Evolutionary conservation across 495 filamentous ascomycete species (phyloP).

Genomic region (Terfezia claveryi): DNA sequence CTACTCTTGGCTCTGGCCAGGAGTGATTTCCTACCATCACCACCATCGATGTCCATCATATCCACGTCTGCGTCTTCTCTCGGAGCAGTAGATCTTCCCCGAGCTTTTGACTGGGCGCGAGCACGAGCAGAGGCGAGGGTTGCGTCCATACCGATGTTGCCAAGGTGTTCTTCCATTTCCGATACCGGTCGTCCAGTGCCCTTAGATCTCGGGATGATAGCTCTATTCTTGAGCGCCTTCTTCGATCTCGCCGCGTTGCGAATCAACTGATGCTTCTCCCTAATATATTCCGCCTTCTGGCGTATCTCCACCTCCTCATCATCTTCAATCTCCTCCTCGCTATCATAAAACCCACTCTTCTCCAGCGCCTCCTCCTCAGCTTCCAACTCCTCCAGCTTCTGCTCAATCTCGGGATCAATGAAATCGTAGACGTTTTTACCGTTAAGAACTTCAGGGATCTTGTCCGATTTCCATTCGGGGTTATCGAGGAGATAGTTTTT

Average conservation of each 20-base stretch:
- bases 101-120: constrained; percentile 42
- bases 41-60: constrained; percentile 71
- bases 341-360: constrained; percentile 59
- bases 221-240: constrained; percentile 89
- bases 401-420: constrained; percentile 88
- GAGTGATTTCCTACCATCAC: constrained; percentile 30
- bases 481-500: constrained; percentile 67
- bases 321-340: constrained; percentile 39
- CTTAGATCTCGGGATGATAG: constrained; percentile 60
- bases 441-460: constrained; percentile 75
- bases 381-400: constrained; percentile 71
- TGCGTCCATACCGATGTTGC: constrained; percentile 66
- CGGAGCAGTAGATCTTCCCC: constrained; percentile 30
- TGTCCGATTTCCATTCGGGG: constrained; percentile 85
- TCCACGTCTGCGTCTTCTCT: constrained; percentile 35
- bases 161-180: constrained; percentile 63
- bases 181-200: constrained; percentile 52
- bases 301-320: constrained; percentile 67
- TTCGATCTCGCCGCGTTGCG: constrained; percentile 78
- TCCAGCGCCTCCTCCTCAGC: constrained; percentile 84
- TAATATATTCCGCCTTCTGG: constrained; percentile 83
- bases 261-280: constrained; percentile 72
- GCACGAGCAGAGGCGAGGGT: constrained; percentile 48
- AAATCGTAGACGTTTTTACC: constrained; percentile 95
- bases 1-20: constrained; percentile 56